Evolutionary conservation across 2,329 filamentous ascomycete genomes (phyloP).

Genomic region (Aspergillus brasiliensis): DNA sequence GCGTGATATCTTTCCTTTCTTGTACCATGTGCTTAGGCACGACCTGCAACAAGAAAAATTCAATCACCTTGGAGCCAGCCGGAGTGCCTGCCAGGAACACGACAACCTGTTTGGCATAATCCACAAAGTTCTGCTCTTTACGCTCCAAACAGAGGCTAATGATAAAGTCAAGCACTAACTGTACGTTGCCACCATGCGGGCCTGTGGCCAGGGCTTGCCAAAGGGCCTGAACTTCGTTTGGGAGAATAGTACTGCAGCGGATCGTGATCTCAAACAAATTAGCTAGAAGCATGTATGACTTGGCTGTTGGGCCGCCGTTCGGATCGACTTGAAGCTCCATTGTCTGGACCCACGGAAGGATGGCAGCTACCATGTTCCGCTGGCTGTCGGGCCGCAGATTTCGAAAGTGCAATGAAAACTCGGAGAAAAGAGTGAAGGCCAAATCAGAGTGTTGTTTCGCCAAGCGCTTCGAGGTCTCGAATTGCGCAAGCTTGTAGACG

Average conservation of each 20-base stretch:
- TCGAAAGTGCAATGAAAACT: slow-evolving; percentile 93
- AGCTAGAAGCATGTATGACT: slow-evolving; percentile 90
- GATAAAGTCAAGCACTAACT: slow-evolving; percentile 92
- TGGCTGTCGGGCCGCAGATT: slow-evolving; percentile 80
- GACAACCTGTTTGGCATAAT: slow-evolving; percentile 96
- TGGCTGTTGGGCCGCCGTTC: slow-evolving; percentile 84
- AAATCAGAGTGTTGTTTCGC: slow-evolving; percentile 86
- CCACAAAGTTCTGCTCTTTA: slow-evolving; percentile 95
- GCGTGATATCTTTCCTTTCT: slow-evolving; percentile 73
- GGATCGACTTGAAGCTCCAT: slow-evolving; percentile 91
- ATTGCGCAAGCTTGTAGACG: slow-evolving; percentile 96
- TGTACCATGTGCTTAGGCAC: slow-evolving; percentile 96
- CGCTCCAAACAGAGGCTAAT: slow-evolving; percentile 91
- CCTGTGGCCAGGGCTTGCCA: slow-evolving; percentile 97
- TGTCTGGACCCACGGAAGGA: slow-evolving; percentile 93
- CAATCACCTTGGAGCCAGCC: slow-evolving; percentile 86
- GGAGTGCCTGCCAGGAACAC: slow-evolving; percentile 88
- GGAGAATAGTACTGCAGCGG: slow-evolving; percentile 80
- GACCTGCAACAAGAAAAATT: slow-evolving; percentile 89
- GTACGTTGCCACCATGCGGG: slow-evolving; percentile 89
- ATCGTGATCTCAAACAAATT: slow-evolving; percentile 97
- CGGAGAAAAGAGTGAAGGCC: slow-evolving; percentile 92
- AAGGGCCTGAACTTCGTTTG: slow-evolving; percentile 95
- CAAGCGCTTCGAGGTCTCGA: slow-evolving; percentile 89
- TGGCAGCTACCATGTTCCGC: slow-evolving; percentile 89